Conservation (phyloP, 2,329 filamentous ascomycete genomes). For the Exophiala lecanii-corni region DNA sequence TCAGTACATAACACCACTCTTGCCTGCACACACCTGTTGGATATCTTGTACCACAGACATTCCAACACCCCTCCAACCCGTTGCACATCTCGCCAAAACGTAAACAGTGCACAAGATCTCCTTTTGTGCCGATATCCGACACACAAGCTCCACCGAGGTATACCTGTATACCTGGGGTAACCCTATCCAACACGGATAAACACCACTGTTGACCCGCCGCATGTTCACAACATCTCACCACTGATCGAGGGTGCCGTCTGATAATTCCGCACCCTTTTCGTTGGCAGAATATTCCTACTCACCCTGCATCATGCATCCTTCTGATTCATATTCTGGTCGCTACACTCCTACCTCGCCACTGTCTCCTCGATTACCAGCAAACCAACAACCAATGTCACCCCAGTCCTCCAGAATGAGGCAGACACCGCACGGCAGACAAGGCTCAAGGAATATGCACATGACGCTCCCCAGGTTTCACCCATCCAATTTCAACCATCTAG, state of each 20-base stretch:
- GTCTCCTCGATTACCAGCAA: constrained; percentile 20
- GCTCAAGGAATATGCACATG: constrained; percentile 36
- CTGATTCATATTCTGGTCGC: constrained; percentile 17
- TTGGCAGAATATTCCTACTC: constrained; percentile 10
- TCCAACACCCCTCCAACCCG: neutral
- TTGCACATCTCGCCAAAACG: neutral
- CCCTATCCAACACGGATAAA: too few species aligned
- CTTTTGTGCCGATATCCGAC: neutral
- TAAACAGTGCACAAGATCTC: neutral
- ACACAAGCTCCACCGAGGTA: neutral
- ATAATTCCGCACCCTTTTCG: constrained; percentile 7
- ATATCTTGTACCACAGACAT: neutral
- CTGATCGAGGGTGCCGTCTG: neutral
- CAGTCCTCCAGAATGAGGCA: constrained; percentile 32
- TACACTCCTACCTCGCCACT: constrained; percentile 28
- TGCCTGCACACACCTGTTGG: neutral
- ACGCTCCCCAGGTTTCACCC: constrained; percentile 45
- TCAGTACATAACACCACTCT: neutral
- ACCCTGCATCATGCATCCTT: neutral
- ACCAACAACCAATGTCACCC: constrained; percentile 30
- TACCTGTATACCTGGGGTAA: neutral
- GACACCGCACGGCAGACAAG: constrained; percentile 32
- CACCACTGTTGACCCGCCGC: constrained; percentile 19
- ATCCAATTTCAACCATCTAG: constrained; percentile 36
- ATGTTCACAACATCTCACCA: constrained; percentile 12